A percentile compares a stretch with the other conserved stretches of the same genome.
These are phyloP conservation scores for Mucor mucedo DNA, from an alignment of 371 early-diverging fungal species.

Conservation along the genomic window DNA sequence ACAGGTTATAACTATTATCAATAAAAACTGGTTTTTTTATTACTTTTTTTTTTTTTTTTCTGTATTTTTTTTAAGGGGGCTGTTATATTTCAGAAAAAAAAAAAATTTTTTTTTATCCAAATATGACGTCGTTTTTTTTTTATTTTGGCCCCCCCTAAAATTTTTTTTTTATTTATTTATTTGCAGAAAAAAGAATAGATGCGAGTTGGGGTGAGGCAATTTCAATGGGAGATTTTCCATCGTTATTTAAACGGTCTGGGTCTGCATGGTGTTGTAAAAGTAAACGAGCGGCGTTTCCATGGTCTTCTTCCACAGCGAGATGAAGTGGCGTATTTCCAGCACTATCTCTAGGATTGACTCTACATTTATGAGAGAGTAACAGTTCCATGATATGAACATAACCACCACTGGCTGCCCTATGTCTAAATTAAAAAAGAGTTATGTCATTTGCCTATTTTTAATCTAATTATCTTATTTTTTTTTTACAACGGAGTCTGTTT, in stretches of 20 bases:
- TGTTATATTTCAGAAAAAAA: slow-evolving; percentile 2
- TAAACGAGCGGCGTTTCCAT: slow-evolving; percentile 55
- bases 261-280: slow-evolving; percentile 57
- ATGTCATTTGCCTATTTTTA: neutral
- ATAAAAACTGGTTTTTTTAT: slow-evolving; percentile 25
- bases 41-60: too few relatives aligned
- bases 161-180: neutral
- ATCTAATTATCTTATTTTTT: neutral
- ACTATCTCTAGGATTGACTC: slow-evolving; percentile 56
- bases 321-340: slow-evolving; percentile 66
- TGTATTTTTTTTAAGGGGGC: neutral
- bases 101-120: neutral
- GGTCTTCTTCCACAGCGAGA: slow-evolving; percentile 67
- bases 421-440: slow-evolving; percentile 33
- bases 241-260: slow-evolving; percentile 48
- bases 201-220: slow-evolving; percentile 28
- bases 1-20: neutral
- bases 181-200: slow-evolving; percentile 12
- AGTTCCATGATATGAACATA: slow-evolving; percentile 49
- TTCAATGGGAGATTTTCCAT: slow-evolving; percentile 52
- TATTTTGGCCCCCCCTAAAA: neutral
- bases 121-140: neutral
- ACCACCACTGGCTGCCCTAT: slow-evolving; percentile 59
- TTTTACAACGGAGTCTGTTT: slow-evolving; percentile 62
- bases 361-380: slow-evolving; percentile 46